Evolutionary conservation across 116 monocot genomes (phyloP).

Genomic region (Thalassia testudinum): DNA sequence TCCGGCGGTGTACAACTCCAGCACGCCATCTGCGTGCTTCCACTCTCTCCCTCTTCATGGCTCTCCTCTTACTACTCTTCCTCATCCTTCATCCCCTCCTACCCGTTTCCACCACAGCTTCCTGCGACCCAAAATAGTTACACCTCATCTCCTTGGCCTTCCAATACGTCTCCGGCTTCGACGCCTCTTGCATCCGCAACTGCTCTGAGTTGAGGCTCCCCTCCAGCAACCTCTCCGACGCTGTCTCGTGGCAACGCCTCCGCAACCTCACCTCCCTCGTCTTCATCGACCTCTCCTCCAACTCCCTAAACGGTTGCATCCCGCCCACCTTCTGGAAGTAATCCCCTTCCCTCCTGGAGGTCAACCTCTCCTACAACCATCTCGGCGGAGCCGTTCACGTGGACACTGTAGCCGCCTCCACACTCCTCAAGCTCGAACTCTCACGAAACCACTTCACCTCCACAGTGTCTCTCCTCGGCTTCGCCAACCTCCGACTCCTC

Average conservation of each 20-base stretch:
- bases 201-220: slow-evolving; percentile 21
- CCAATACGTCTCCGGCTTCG: slow-evolving; percentile 28
- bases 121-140: slow-evolving; percentile 5
- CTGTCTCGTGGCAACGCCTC: slow-evolving; percentile 49
- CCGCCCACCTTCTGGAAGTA: slow-evolving; percentile 48
- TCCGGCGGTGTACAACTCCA: too few relatives aligned
- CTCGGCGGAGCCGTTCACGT: slow-evolving; percentile 61
- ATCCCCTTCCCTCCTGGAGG: slow-evolving; percentile 21
- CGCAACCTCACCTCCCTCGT: slow-evolving; percentile 33
- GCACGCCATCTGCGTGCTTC: too few relatives aligned
- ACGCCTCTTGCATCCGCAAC: slow-evolving; percentile 4
- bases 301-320: slow-evolving; percentile 53
- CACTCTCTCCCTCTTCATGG: neutral
- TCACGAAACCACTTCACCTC: slow-evolving; percentile 68
- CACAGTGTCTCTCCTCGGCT: slow-evolving; percentile 10
- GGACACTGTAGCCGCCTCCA: neutral
- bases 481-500: slow-evolving; percentile 18
- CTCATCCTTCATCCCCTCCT: neutral
- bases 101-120: neutral
- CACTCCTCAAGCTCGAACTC: slow-evolving; percentile 30
- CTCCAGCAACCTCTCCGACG: slow-evolving; percentile 39
- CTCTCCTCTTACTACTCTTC: neutral
- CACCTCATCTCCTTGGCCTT: slow-evolving; percentile 26
- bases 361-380: slow-evolving; percentile 51
- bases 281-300: slow-evolving; percentile 57